Evolutionary conservation across 139 green algal genomes (phyloP).

Genomic region (Coelastrella sp.): DNA sequence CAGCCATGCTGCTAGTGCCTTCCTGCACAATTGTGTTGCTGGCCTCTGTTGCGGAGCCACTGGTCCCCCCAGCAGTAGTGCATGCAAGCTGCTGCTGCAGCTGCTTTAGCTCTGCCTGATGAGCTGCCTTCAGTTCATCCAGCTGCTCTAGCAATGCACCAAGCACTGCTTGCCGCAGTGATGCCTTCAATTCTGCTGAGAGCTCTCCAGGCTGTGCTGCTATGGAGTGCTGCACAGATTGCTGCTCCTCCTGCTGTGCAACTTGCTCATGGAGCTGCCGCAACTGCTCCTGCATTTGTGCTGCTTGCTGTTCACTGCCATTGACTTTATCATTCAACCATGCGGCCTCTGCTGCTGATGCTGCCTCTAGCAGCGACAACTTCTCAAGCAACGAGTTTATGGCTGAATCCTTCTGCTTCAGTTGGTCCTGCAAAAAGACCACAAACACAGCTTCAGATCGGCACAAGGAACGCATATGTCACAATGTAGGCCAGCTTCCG

Average conservation of each 20-base stretch:
- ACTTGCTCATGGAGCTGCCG: not conserved
- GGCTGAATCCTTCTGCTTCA: not conserved
- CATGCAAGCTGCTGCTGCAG: not conserved
- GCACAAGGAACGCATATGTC: no score
- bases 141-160: not conserved
- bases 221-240: no score
- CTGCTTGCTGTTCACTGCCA: not conserved
- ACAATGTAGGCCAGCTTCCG: no score
- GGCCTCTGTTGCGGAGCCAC: not conserved
- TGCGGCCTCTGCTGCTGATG: slow-evolving; percentile 7
- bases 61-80: not conserved
- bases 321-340: not conserved
- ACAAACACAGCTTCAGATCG: not conserved
- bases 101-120: slow-evolving; percentile 26
- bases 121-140: not conserved
- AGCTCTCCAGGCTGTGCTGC: not conserved
- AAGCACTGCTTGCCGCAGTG: not conserved
- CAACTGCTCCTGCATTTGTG: not conserved
- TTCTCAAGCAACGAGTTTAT: slow-evolving; percentile 27
- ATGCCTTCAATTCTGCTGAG: not conserved
- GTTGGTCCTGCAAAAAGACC: not conserved
- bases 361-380: slow-evolving; percentile 12
- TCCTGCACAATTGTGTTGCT: no score
- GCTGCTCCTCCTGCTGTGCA: no score
- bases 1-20: not conserved